Conservation (phyloP, 2,329 filamentous ascomycete species). For the Geosmithia flava region DNA sequence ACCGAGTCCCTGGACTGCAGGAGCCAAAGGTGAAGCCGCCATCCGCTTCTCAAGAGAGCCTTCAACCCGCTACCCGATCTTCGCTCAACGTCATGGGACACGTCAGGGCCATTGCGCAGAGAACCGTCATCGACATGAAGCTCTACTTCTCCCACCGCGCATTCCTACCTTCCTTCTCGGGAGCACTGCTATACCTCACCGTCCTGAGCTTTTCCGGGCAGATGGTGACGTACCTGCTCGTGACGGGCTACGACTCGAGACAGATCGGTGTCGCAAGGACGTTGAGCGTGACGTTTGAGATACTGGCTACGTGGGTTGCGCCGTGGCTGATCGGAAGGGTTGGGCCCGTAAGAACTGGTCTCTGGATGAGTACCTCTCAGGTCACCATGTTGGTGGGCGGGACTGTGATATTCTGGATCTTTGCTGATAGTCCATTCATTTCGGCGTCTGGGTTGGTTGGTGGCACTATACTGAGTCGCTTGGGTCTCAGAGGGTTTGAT, state of each 20-base stretch:
- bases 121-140: background rate
- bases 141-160: slow-evolving; percentile 41
- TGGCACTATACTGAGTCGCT: slow-evolving; percentile 40
- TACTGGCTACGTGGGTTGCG: slow-evolving; percentile 47
- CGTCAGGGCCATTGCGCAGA: background rate
- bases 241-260: slow-evolving; percentile 35
- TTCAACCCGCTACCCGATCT: background rate
- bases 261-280: slow-evolving; percentile 41
- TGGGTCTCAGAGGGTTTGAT: slow-evolving; percentile 52
- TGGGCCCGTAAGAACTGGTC: slow-evolving; percentile 48
- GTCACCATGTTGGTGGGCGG: slow-evolving; percentile 37
- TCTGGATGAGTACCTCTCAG: slow-evolving; percentile 63
- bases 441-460: slow-evolving; percentile 34
- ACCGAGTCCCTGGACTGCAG: slow-evolving; percentile 5
- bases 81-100: slow-evolving; percentile 4
- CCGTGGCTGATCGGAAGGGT: slow-evolving; percentile 42
- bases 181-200: slow-evolving; percentile 49
- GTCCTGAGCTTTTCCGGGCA: slow-evolving; percentile 47
- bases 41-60: too few relatives aligned
- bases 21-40: background rate
- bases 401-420: slow-evolving; percentile 25
- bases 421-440: slow-evolving; percentile 13
- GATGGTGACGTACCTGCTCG: slow-evolving; percentile 52
- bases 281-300: slow-evolving; percentile 39
- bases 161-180: slow-evolving; percentile 47